Evolutionary conservation across 257 asterid species (phyloP).

Genomic region (Oldenlandia corymbosa): DNA sequence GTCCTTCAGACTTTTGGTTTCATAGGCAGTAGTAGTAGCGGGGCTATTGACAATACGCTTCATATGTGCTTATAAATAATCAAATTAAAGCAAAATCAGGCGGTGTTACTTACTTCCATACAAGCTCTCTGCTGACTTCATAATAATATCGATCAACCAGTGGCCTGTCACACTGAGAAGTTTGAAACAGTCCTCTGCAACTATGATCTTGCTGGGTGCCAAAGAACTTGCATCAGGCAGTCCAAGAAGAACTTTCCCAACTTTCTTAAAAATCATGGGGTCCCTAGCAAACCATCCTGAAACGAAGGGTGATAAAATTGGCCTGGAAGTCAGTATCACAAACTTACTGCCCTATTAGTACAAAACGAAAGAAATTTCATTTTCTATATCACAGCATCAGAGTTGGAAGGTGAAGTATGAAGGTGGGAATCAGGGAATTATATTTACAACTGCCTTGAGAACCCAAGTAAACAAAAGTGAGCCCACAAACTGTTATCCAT

Average conservation of each 20-base stretch:
- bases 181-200: constrained; percentile 86
- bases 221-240: constrained; percentile 23
- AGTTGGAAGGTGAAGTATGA: neutral
- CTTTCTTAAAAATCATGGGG: constrained; percentile 55
- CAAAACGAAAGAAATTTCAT: neutral
- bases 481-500: neutral
- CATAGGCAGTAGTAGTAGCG: neutral
- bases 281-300: constrained; percentile 94
- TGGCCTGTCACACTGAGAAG: constrained; percentile 41
- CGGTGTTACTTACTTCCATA: constrained; percentile 67
- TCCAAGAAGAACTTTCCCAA: constrained; percentile 55
- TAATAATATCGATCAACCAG: constrained; percentile 31
- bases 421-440: neutral
- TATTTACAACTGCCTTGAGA: neutral
- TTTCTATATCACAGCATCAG: neutral
- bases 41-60: neutral
- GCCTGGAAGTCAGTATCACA: neutral
- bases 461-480: neutral
- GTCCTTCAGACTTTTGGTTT: constrained; percentile 2
- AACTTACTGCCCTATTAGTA: neutral
- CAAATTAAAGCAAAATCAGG: neutral
- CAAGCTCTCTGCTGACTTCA: constrained; percentile 37
- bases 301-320: neutral
- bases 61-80: neutral
- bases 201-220: constrained; percentile 33